phyloP scores from a whole-genome alignment of 2,329 filamentous ascomycete genomes.

The Phialophora expanda region DNA sequence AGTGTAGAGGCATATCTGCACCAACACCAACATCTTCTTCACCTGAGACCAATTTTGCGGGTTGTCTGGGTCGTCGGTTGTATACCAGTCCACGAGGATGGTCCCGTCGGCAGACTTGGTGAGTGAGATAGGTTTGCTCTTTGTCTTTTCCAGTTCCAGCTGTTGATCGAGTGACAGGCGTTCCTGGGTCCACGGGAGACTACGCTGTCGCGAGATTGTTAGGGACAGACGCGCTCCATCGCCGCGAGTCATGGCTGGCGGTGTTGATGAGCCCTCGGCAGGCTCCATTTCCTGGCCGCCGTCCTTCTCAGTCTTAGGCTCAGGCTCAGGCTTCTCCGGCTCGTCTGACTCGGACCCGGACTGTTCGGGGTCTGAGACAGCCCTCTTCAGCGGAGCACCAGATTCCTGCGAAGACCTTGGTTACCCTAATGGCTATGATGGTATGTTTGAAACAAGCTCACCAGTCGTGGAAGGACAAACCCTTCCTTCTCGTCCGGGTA shows the following conservation, averaged over 20 bases:
- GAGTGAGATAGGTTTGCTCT: slow-evolving; percentile 42
- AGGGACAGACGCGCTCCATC: background rate
- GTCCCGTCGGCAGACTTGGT: slow-evolving; percentile 43
- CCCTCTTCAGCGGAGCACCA: slow-evolving; percentile 1
- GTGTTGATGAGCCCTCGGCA: background rate
- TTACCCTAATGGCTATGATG: background rate
- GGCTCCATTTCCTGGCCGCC: background rate
- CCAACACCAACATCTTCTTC: slow-evolving; percentile 35
- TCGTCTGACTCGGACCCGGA: slow-evolving; percentile 1
- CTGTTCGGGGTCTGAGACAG: background rate
- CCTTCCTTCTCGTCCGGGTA: slow-evolving; percentile 51
- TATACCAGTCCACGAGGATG: slow-evolving; percentile 37
- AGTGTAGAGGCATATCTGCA: slow-evolving; percentile 38
- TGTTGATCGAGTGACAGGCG: slow-evolving; percentile 45
- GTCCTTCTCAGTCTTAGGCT: slow-evolving; percentile 1
- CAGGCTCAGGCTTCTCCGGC: background rate
- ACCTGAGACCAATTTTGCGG: slow-evolving; percentile 39
- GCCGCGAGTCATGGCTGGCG: background rate
- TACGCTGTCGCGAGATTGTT: slow-evolving; percentile 11
- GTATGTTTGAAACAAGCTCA: slow-evolving; percentile 12
- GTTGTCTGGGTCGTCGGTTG: slow-evolving; percentile 39
- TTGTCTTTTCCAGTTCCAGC: slow-evolving; percentile 37
- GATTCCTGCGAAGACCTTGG: slow-evolving; percentile 1
- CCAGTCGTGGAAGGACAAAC: slow-evolving; percentile 38
- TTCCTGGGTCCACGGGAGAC: slow-evolving; percentile 34